A percentile compares a stretch with the other conserved stretches of the same genome.
These are phyloP conservation scores for Tuber magnatum DNA, from an alignment of 495 filamentous ascomycete genomes.

Conservation along the genomic window DNA sequence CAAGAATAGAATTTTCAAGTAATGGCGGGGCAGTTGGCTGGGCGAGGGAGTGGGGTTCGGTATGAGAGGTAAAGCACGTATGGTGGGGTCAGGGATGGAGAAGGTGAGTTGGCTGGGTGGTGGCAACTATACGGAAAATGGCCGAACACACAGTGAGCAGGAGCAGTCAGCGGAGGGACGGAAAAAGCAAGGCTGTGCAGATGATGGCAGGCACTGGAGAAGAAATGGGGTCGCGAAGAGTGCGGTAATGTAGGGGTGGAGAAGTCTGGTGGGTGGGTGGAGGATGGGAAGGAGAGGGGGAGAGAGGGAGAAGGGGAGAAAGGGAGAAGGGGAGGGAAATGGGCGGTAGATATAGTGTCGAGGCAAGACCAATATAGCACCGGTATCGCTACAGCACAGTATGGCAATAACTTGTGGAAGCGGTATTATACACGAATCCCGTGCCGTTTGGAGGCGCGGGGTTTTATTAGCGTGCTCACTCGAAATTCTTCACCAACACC, in stretches of 20 bases:
- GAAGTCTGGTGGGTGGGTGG: neutral
- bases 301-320: neutral
- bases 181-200: neutral
- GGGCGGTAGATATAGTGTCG: constrained; percentile 11
- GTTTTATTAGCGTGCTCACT: constrained; percentile 12
- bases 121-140: neutral
- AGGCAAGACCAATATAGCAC: neutral
- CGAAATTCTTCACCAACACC: constrained; percentile 8
- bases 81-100: constrained; percentile 10
- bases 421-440: neutral
- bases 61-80: constrained; percentile 1
- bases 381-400: neutral
- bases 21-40: constrained; percentile 11
- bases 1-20: constrained; percentile 8
- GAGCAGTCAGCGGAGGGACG: neutral
- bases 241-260: neutral
- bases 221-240: neutral
- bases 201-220: neutral
- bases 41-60: constrained; percentile 5
- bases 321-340: neutral
- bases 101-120: constrained; percentile 8
- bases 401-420: neutral
- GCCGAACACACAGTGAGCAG: neutral
- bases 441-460: constrained; percentile 4
- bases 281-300: neutral